Evolutionary conservation across 345 rosid genomes (phyloP), one percentile per base, ranked within the genome.

Genomic region (Gossypium mustelinum): DNA sequence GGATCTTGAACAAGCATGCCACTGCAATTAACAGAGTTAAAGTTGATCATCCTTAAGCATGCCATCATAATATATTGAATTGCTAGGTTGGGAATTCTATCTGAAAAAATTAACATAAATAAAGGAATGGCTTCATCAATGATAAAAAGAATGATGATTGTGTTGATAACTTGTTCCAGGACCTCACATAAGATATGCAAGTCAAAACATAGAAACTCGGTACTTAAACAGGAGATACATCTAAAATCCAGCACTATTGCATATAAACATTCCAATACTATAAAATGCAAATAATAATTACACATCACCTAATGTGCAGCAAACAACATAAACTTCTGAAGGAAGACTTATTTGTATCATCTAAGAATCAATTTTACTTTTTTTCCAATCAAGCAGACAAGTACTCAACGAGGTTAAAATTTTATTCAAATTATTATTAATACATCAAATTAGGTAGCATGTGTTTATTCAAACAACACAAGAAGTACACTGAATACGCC

Each of bases 1-100:
- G 98, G 97, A 81, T 90, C 97, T 81, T 94, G 98, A 81, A 94
- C 98, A 41, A 94, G 92, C 98, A 94, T 94, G 54, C 98, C 97
- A 79, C 97, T 90, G 86, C 87, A 84, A 68, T 18, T 50, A 52
- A 54, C 61, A 25, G 27, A 75, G 17, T 58, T 65, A 17, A 20
- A 76, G 22, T 0, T 18, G 11, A n/a, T 74, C 62, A 50, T 34
- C 7, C 56, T 44, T 44, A 25, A 48, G 24, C 67, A 59, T 60
- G 50, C 22, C 29, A 22, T 13, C 16, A 20, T 29, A 54, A 55
- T 34, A 56, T 18, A 44, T n/a, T 43, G 24, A 18, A 41, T 43
- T 10, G 69, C 3, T 4, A 7, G 24, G 9, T 7, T 17, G 22
- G 3, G 17, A 34, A 62, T 62, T 24, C 29, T 9, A 13, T 27